These are phyloP conservation scores for Ascosphaera aggregata DNA, from an alignment of 2,329 filamentous ascomycete genomes.

Conservation along the genomic window DNA sequence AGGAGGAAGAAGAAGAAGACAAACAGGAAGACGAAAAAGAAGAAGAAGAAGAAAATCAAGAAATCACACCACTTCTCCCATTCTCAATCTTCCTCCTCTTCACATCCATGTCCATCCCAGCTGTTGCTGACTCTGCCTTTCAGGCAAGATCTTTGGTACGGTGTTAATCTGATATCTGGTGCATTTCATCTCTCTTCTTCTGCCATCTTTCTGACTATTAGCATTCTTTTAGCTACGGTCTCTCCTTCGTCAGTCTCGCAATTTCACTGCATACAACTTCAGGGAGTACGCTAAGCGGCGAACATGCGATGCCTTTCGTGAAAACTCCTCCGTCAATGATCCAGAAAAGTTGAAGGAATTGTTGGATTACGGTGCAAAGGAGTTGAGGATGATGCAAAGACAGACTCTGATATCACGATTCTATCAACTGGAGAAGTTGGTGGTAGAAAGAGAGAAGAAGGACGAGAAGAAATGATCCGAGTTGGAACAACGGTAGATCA, in stretches of 20 bases:
- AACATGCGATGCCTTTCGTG: slow-evolving; percentile 74
- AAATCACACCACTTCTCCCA: too few relatives aligned
- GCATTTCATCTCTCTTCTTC: not conserved
- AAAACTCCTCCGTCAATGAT: slow-evolving; percentile 51
- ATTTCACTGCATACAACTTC: slow-evolving; percentile 94
- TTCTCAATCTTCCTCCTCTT: too few relatives aligned
- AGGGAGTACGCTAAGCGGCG: slow-evolving; percentile 84
- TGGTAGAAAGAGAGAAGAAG: slow-evolving; percentile 70
- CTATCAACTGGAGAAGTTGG: slow-evolving; percentile 73
- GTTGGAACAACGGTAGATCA: too few relatives aligned
- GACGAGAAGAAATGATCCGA: too few relatives aligned
- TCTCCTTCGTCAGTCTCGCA: slow-evolving; percentile 59
- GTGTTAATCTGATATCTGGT: slow-evolving; percentile 1
- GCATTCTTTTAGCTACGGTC: slow-evolving; percentile 51
- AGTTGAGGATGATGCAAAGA: slow-evolving; percentile 73
- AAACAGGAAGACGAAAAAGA: too few relatives aligned
- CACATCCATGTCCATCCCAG: too few relatives aligned
- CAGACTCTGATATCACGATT: slow-evolving; percentile 92
- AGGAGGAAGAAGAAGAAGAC: too few relatives aligned
- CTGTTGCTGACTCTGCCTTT: slow-evolving; percentile 23
- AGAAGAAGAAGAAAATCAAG: too few relatives aligned
- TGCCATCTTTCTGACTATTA: not conserved
- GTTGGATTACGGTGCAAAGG: slow-evolving; percentile 67
- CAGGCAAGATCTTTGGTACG: slow-evolving; percentile 24
- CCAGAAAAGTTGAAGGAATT: slow-evolving; percentile 61